Percentiles rank a stretch among this genome's conserved stretches.
Conservation (phyloP, 805 yeast species). For the Lachancea cidri region DNA sequence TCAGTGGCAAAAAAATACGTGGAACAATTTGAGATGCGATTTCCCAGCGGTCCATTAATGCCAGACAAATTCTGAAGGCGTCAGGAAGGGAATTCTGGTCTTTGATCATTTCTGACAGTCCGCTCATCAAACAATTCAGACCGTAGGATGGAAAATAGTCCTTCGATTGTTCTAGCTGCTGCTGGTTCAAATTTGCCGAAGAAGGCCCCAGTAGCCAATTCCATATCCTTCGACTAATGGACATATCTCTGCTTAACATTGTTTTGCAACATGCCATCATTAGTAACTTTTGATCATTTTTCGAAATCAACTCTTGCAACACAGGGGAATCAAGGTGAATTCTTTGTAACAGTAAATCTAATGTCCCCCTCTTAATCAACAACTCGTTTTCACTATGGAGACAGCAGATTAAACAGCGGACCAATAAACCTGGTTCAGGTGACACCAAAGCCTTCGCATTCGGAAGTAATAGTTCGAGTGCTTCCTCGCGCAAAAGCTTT, state of each 20-base stretch:
- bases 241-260: conserved; percentile 83
- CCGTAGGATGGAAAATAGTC: conserved; percentile 60
- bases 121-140: conserved; percentile 42
- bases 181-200: conserved; percentile 6
- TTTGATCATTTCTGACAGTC: conserved; percentile 46
- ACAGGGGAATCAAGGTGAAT: conserved; percentile 61
- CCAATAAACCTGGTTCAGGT: conserved; percentile 75
- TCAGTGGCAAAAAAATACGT: conserved; percentile 56
- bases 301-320: conserved; percentile 42
- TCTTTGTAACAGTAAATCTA: conserved; percentile 69
- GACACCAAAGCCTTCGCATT: conserved; percentile 58
- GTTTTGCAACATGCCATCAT: conserved; percentile 61
- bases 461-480: conserved; percentile 32
- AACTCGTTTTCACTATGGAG: conserved; percentile 59
- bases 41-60: conserved; percentile 93
- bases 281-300: conserved; percentile 52
- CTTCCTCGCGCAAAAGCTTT: conserved; percentile 31
- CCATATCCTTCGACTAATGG: conserved; percentile 90
- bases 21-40: conserved; percentile 76
- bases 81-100: conserved; percentile 34
- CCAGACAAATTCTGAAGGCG: conserved; percentile 59
- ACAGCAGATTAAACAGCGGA: conserved; percentile 69
- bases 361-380: conserved; percentile 80
- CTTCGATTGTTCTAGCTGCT: conserved; percentile 38
- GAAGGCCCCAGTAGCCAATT: conserved; percentile 82